Base-by-base conservation (phyloP, 192 early-diverging fungal species). In the Cladochytrium replicatum region DNA sequence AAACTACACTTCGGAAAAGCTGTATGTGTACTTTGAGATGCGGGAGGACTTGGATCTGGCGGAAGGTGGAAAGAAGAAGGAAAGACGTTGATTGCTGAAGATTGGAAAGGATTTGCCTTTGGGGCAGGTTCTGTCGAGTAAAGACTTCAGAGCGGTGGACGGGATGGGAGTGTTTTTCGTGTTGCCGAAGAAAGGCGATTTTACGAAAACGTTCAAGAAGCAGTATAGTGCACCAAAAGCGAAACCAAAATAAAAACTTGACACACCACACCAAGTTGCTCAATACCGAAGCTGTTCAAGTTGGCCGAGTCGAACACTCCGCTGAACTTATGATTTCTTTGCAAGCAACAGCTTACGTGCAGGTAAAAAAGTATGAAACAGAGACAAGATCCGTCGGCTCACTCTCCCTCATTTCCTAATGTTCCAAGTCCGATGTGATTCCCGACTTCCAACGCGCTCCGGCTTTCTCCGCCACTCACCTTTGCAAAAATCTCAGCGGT, bases 141-240 rank as follows among this genome's bases (percentile, higher is more conserved):
- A 68, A 4, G 79, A 83, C 44, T 88, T 84, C 60, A 54, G 80
- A 1, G 72, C 94, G 21, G 75, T 81, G 34, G 84, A 99, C 57
- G 86, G 89, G 2, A 78, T 96, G 19, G 77, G 83, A 5, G 80
- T 68, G 44, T 89, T 99, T 66, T 76, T 93, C 53, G 77, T 99
- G 29, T 55, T 98, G n/a, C 77, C 81, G n/a, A 76, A 79, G 34
- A 57, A 41, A 9, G 63, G 68, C 31, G 31, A 62, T 2, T 91
- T 85, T 54, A 69, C 71, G 25, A 77, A 68, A 41, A 61, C 65
- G 43, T 91, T 87, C 52, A 54, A 81, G 43, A 60, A 66, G 37
- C 55, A 70, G 52, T 87, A 87, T 54, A 7, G 44, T 34, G 32
- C 32, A 34, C 8, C 8, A 8, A 8, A 34, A 8, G 8, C 8